phyloP scores from a whole-genome alignment of 208 protist genomes.

The Novymonas esmeraldas region DNA sequence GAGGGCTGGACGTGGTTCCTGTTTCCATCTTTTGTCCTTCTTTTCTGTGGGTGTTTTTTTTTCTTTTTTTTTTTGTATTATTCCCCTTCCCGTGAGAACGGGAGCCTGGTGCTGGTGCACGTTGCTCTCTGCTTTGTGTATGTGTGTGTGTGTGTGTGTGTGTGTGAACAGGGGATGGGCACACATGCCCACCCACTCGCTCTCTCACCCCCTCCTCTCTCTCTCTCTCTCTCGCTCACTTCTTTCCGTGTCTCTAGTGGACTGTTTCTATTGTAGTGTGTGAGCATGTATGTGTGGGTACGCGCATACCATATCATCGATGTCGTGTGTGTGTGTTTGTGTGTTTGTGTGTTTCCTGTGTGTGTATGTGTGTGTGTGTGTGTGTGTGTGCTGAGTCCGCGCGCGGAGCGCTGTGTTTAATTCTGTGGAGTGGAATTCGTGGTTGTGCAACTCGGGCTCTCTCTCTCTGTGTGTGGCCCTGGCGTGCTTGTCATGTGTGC shows the following conservation, averaged over 20 bases:
- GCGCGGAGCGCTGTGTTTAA: no score
- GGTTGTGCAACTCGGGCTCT: no score
- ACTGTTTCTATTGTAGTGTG: no score
- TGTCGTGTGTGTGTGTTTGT: no score
- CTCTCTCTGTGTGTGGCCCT: no score
- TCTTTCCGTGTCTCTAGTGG: not conserved
- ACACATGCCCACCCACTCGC: not conserved
- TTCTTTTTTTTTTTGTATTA: not conserved
- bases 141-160: not conserved
- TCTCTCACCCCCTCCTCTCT: not conserved
- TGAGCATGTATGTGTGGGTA: no score
- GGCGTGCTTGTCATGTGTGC: no score
- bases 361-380: not conserved
- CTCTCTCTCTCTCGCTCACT: not conserved
- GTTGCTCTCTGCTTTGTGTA: not conserved
- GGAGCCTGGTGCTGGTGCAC: no score
- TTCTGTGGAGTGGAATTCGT: no score
- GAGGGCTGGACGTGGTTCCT: no score
- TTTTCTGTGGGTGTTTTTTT: not conserved
- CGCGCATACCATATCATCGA: no score
- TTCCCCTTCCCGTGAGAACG: not conserved
- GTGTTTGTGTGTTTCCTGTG: no score
- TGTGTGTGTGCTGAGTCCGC: not conserved
- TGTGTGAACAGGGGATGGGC: not conserved
- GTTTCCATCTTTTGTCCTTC: slow-evolving; percentile 3